phyloP scores from a whole-genome alignment of 2,329 filamentous ascomycete species.

The Lecanosticta acicola region DNA sequence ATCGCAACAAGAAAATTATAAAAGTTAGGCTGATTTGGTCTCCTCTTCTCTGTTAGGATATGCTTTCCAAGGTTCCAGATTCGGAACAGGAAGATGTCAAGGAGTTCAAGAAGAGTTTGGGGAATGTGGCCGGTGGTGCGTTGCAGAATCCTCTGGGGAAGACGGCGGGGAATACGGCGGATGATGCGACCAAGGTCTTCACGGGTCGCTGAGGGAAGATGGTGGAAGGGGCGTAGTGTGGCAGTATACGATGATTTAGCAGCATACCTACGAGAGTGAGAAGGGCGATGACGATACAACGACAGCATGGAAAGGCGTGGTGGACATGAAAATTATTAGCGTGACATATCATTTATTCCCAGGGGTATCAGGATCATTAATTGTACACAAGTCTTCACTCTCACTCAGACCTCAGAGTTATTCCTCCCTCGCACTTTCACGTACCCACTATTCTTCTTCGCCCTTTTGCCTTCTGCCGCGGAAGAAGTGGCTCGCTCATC shows the following conservation, averaged over 20 bases:
- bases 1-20: too few relatives aligned
- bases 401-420: not conserved
- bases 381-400: not conserved
- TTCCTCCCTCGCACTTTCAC: conserved; percentile 38
- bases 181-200: conserved; percentile 21
- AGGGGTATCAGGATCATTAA: too few relatives aligned
- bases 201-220: conserved; percentile 19
- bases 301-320: too few relatives aligned
- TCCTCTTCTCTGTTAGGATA: too few relatives aligned
- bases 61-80: conserved; percentile 27
- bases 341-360: too few relatives aligned
- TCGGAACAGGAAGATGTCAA: conserved; percentile 33
- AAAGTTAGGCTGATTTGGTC: too few relatives aligned
- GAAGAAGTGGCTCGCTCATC: conserved; percentile 17
- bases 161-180: conserved; percentile 21
- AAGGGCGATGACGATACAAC: too few relatives aligned
- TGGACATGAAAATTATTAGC: too few relatives aligned
- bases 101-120: conserved; percentile 31
- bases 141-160: conserved; percentile 37
- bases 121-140: conserved; percentile 29
- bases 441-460: conserved; percentile 39
- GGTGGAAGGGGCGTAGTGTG: not conserved
- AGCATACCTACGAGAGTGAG: too few relatives aligned
- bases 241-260: too few relatives aligned
- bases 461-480: conserved; percentile 19